Conservation (phyloP, 73 alveolate genomes). For the Paramecium pentaurelia region DNA sequence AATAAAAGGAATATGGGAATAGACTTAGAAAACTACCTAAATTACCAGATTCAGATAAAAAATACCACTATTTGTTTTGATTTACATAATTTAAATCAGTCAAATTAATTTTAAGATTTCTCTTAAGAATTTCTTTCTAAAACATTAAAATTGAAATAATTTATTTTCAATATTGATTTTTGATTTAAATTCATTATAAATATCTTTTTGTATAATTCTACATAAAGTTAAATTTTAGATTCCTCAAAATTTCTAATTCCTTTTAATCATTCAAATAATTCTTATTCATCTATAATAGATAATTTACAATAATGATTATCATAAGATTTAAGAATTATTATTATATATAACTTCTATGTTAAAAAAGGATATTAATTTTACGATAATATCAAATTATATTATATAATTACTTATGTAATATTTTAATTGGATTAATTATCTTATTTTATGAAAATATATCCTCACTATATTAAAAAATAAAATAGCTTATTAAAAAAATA, state of each 20-base stretch:
- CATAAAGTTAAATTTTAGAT: no score
- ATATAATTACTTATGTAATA: background rate
- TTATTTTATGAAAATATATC: background rate
- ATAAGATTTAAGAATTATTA: background rate
- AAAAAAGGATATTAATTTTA: background rate
- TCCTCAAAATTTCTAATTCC: no score
- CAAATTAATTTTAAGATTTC: background rate
- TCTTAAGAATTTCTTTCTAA: background rate
- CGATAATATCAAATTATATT: no score
- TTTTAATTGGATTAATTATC: no score
- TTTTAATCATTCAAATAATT: no score
- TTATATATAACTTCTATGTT: background rate
- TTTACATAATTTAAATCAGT: background rate
- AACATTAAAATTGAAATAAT: no score
- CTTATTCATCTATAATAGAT: no score
- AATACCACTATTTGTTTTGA: background rate
- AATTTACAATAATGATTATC: background rate
- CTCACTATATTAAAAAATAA: background rate
- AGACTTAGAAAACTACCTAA: constrained; percentile 8
- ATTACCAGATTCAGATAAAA: background rate
- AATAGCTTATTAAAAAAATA: no score
- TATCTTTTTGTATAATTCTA: no score
- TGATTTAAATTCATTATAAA: no score
- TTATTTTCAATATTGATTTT: no score
- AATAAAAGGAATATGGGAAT: background rate